Evolutionary conservation across 2,329 filamentous ascomycete species (phyloP).

Genomic region (Xylariaceae sp.): DNA sequence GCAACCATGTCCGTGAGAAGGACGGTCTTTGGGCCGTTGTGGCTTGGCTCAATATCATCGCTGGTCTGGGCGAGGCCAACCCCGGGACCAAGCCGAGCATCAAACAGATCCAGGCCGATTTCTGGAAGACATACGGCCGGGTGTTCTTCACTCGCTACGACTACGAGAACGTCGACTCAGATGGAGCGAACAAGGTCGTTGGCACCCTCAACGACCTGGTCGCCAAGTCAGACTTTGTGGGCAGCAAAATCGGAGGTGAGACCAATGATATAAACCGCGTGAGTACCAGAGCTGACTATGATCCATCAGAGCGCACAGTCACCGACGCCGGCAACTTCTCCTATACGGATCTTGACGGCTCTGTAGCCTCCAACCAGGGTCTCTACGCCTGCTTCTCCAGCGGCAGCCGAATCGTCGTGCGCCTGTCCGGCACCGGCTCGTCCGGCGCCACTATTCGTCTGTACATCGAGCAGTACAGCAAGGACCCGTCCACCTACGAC

Average conservation of each 20-base stretch:
- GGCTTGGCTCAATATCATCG: conserved; percentile 98
- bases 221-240: conserved; percentile 65
- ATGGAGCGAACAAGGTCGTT: conserved; percentile 85
- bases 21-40: conserved; percentile 96
- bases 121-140: conserved; percentile 93
- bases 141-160: conserved; percentile 99
- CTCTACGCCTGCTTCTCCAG: conserved; percentile 92
- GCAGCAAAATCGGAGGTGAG: conserved; percentile 66
- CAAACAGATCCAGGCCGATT: conserved; percentile 91
- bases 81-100: conserved; percentile 80
- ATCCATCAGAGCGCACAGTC: conserved; percentile 60
- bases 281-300: conserved; percentile 4
- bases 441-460: conserved; percentile 93
- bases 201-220: conserved; percentile 73
- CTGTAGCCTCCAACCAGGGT: conserved; percentile 90
- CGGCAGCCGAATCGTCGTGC: conserved; percentile 89
- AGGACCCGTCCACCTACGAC: conserved; percentile 67
- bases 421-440: conserved; percentile 89
- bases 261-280: background rate
- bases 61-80: conserved; percentile 78
- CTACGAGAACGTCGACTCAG: conserved; percentile 90
- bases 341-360: conserved; percentile 97
- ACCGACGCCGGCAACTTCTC: conserved; percentile 90
- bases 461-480: conserved; percentile 94
- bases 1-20: conserved; percentile 98